phyloP scores from a whole-genome alignment of 2,329 filamentous ascomycete species.

The Alternaria burnsii region DNA sequence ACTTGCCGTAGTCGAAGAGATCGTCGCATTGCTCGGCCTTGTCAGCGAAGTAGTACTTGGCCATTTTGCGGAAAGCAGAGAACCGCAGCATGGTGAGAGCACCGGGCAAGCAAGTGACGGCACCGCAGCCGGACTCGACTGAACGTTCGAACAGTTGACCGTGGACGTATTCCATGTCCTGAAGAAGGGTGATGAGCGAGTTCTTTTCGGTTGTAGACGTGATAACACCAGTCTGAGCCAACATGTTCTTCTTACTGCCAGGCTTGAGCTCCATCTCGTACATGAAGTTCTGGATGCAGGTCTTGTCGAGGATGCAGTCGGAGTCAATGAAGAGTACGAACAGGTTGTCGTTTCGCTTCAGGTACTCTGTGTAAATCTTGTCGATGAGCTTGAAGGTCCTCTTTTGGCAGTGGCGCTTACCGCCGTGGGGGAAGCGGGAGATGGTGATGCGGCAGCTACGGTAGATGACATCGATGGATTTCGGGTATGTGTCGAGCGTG shows the following conservation, averaged over 20 bases:
- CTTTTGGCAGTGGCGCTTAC: constrained; percentile 94
- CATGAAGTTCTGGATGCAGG: constrained; percentile 96
- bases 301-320: constrained; percentile 89
- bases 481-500: constrained; percentile 79
- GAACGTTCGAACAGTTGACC: constrained; percentile 96
- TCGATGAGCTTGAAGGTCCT: constrained; percentile 92
- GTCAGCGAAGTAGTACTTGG: constrained; percentile 97
- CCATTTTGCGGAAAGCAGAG: constrained; percentile 95
- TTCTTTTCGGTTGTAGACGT: constrained; percentile 91
- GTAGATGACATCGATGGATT: constrained; percentile 90
- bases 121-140: constrained; percentile 91
- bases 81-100: constrained; percentile 96
- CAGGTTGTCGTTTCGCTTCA: constrained; percentile 86
- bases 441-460: constrained; percentile 84
- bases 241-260: constrained; percentile 88
- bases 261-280: constrained; percentile 99
- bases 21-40: constrained; percentile 96
- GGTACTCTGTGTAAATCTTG: constrained; percentile 86
- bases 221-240: constrained; percentile 97
- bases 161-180: constrained; percentile 98
- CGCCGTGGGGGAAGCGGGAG: constrained; percentile 90
- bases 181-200: constrained; percentile 87
- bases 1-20: constrained; percentile 95
- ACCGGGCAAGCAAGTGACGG: constrained; percentile 93
- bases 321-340: constrained; percentile 98